phyloP scores from a whole-genome alignment of 331 rosid species.

The Cydonia oblonga region DNA sequence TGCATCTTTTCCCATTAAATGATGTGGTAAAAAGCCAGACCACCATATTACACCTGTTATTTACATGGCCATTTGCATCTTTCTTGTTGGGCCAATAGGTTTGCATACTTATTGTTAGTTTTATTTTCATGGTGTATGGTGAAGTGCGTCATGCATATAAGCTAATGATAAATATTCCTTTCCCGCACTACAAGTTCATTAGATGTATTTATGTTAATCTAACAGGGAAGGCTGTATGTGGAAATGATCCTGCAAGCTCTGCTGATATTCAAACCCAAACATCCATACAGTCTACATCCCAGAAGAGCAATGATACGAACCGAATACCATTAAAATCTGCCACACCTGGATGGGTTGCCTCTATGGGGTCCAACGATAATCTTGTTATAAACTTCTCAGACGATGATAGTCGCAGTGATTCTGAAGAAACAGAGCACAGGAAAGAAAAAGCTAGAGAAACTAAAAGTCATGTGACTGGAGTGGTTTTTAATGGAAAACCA shows the following conservation, averaged over 20 bases:
- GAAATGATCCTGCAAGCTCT: constrained; percentile 31
- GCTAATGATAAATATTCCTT: background rate
- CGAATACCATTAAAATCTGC: constrained; percentile 39
- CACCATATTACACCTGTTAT: background rate
- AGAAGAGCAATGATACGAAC: constrained; percentile 35
- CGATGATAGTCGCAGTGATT: constrained; percentile 79
- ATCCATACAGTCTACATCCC: constrained; percentile 25
- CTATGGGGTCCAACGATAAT: constrained; percentile 30
- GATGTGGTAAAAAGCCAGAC: background rate
- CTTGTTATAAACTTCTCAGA: constrained; percentile 90
- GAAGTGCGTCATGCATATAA: background rate
- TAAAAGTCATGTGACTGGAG: constrained; percentile 25
- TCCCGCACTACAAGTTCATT: background rate
- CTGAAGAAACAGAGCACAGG: constrained; percentile 28
- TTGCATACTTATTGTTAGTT: background rate
- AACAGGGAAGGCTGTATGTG: constrained; percentile 26
- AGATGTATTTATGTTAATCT: background rate
- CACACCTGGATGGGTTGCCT: constrained; percentile 35
- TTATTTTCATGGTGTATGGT: background rate
- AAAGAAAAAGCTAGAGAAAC: constrained; percentile 31
- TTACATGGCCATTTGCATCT: background rate
- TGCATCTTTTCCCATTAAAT: background rate
- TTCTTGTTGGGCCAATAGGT: background rate
- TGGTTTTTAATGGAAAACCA: constrained; percentile 30
- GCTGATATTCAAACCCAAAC: constrained; percentile 25